Conservation (phyloP, 768 basidiomycete species). For the Rhodosporidiobolus odoratus region DNA sequence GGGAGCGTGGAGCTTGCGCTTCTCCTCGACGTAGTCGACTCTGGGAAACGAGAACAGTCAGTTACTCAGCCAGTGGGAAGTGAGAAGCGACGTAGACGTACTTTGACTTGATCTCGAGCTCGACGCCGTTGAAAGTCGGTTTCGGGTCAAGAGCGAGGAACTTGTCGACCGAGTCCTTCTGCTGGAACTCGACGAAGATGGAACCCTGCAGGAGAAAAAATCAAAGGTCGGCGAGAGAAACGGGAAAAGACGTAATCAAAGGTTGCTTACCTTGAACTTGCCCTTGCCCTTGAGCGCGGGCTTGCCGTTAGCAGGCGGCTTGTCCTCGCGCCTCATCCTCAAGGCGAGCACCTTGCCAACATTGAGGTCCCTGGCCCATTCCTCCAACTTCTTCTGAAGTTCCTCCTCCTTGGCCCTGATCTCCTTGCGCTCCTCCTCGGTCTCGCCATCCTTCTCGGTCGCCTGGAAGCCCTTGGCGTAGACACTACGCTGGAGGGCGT, state of each 20-base stretch:
- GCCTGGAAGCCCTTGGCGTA: conserved; percentile 56
- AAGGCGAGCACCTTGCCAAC: conserved; percentile 76
- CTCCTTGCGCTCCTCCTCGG: conserved; percentile 22
- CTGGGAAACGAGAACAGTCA: conserved; percentile 47
- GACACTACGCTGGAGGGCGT: conserved; percentile 65
- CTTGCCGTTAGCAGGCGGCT: conserved; percentile 53
- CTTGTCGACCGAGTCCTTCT: conserved; percentile 60
- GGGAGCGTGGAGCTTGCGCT: conserved; percentile 88
- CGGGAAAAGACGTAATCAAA: background rate
- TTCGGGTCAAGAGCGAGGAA: conserved; percentile 79
- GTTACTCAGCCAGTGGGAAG: background rate
- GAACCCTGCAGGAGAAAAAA: conserved; percentile 58
- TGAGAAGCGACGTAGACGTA: conserved; percentile 48
- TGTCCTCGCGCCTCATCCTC: conserved; percentile 74
- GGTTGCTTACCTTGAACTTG: conserved; percentile 33
- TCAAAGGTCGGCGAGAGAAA: background rate
- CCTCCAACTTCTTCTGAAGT: conserved; percentile 68
- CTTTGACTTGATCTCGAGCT: conserved; percentile 84
- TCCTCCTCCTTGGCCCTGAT: conserved; percentile 44
- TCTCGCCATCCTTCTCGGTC: conserved; percentile 29
- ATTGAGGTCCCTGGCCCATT: conserved; percentile 59
- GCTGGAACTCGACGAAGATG: conserved; percentile 83
- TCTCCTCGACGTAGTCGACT: conserved; percentile 87
- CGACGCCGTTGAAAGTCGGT: conserved; percentile 69
- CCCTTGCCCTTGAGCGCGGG: conserved; percentile 69